Conservation (phyloP, 345 rosid species). For the Brassica nigra region DNA sequence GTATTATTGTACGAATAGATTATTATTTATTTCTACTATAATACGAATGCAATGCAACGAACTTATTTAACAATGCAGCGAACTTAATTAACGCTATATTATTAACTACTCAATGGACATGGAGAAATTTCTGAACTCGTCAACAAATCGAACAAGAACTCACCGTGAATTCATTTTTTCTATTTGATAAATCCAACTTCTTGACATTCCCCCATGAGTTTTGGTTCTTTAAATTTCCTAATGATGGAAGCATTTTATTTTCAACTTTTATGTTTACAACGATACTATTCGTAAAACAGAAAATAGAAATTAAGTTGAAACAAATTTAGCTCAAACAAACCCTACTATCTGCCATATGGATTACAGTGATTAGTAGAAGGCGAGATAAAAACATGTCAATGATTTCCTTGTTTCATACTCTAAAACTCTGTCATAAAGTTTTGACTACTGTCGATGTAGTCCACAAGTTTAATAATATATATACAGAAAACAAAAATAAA, state of each 20-base stretch:
- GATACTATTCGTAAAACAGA: neutral
- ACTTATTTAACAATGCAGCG: neutral
- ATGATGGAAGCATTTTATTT: neutral
- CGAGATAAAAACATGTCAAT: neutral
- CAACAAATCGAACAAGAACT: conserved; percentile 1
- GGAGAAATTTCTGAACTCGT: neutral
- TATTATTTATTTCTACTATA: neutral
- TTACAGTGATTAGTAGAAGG: conserved; percentile 6
- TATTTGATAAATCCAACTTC: neutral
- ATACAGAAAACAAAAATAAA: neutral
- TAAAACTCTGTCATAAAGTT: neutral
- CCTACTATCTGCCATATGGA: neutral
- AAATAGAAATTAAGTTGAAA: conserved; percentile 2
- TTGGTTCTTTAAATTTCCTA: neutral
- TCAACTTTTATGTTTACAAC: neutral
- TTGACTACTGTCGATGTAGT: neutral
- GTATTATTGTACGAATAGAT: neutral
- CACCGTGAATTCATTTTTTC: neutral
- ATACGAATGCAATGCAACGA: neutral
- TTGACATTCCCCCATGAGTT: conserved; percentile 2
- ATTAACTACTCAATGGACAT: neutral
- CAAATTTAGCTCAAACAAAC: neutral
- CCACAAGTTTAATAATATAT: neutral
- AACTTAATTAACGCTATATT: neutral
- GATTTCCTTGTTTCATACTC: neutral